phyloP scores from a whole-genome alignment of 305 asterid genomes.

The Fraxinus albicans region DNA sequence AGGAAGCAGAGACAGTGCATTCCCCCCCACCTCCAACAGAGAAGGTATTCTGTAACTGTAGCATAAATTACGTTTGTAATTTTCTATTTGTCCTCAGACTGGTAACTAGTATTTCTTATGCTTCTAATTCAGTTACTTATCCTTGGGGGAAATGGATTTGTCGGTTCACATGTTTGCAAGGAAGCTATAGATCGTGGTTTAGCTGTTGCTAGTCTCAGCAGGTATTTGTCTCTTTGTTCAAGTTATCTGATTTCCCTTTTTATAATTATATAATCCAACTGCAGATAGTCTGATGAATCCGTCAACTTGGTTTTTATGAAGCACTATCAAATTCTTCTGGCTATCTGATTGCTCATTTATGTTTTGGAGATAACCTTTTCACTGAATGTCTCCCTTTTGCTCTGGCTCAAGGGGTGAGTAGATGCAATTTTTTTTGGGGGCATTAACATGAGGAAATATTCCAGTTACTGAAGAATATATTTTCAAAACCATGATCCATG shows the following conservation, averaged over 20 bases:
- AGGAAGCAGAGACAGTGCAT: slow-evolving; percentile 82
- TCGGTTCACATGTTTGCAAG: slow-evolving; percentile 89
- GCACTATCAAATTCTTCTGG: not conserved
- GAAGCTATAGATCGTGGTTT: slow-evolving; percentile 80
- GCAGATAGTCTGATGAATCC: not conserved
- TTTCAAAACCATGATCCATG: not conserved
- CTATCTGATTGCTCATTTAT: not conserved
- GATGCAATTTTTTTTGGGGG: not conserved
- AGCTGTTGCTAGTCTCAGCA: slow-evolving; percentile 83
- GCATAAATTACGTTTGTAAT: not conserved
- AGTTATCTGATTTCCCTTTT: not conserved
- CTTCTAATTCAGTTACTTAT: slow-evolving; percentile 69
- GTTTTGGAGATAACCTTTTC: not conserved
- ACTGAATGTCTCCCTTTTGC: not conserved
- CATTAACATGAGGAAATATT: not conserved
- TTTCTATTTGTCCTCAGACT: not conserved
- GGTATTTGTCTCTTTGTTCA: slow-evolving; percentile 38
- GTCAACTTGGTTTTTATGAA: not conserved
- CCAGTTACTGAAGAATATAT: not conserved
- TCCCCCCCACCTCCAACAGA: slow-evolving; percentile 77
- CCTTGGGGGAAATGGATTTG: slow-evolving; percentile 96
- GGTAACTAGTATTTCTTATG: not conserved
- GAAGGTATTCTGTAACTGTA: slow-evolving; percentile 48
- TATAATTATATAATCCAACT: not conserved
- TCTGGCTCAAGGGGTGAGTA: not conserved